These are phyloP conservation scores for Gremmenia infestans DNA, from an alignment of 2,329 filamentous ascomycete genomes.

Conservation along the genomic window DNA sequence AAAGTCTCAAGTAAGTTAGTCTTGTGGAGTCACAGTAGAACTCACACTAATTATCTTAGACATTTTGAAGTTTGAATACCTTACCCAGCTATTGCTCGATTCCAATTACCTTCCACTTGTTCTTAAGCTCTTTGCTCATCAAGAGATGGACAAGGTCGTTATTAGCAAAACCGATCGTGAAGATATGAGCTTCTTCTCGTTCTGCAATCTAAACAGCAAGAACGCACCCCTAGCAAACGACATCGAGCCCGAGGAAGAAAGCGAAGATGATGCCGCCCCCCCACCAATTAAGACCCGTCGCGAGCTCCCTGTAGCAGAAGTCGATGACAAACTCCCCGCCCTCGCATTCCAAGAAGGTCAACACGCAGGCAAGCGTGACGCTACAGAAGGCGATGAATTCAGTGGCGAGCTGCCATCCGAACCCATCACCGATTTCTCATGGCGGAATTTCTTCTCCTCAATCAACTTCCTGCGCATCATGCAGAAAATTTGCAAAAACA, in stretches of 20 bases:
- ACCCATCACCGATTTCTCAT: conserved; percentile 85
- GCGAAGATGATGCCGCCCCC: conserved; percentile 75
- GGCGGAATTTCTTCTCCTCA: conserved; percentile 89
- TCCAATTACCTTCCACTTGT: conserved; percentile 92
- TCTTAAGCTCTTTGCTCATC: conserved; percentile 87
- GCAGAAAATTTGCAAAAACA: conserved; percentile 95
- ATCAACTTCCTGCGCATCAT: conserved; percentile 95
- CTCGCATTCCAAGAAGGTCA: conserved; percentile 29
- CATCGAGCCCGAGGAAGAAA: conserved; percentile 25
- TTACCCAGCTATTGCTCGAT: conserved; percentile 88
- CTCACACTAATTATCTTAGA: conserved; percentile 47
- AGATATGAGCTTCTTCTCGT: conserved; percentile 85
- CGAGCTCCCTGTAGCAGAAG: conserved; percentile 40
- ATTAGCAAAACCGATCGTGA: conserved; percentile 79
- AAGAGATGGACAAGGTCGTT: conserved; percentile 86
- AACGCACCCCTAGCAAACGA: conserved; percentile 31
- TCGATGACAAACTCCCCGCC: conserved; percentile 30
- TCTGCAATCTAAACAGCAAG: conserved; percentile 69
- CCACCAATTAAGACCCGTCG: conserved; percentile 69
- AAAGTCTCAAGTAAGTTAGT: conserved; percentile 80
- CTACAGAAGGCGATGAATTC: conserved; percentile 74
- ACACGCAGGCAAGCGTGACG: conserved; percentile 19
- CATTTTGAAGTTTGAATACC: conserved; percentile 90
- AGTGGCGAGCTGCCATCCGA: conserved; percentile 62
- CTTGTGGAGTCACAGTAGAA: not conserved